These are phyloP conservation scores for Hyaloscypha bicolor DNA, from an alignment of 495 filamentous ascomycete species.

Conservation along the genomic window DNA sequence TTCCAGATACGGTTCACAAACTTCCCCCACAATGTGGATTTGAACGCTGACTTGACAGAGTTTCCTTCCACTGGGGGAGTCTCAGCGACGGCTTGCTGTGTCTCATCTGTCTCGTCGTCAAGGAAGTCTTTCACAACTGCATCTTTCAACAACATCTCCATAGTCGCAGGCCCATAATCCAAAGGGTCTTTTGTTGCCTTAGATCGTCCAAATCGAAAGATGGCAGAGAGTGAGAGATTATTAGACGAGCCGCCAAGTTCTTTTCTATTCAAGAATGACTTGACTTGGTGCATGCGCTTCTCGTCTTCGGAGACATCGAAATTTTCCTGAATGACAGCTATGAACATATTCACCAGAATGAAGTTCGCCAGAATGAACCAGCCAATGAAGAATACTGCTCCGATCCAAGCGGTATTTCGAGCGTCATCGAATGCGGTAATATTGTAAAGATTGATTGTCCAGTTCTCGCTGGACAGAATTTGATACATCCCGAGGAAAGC, in stretches of 20 bases:
- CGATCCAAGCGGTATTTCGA: slow-evolving; percentile 84
- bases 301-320: slow-evolving; percentile 99
- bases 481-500: slow-evolving; percentile 98
- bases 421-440: slow-evolving; percentile 65
- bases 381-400: slow-evolving; percentile 85
- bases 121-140: slow-evolving; percentile 93
- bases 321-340: slow-evolving; percentile 99
- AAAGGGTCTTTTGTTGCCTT: slow-evolving; percentile 74
- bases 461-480: slow-evolving; percentile 95
- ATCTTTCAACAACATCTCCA: slow-evolving; percentile 95
- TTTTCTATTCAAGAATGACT: slow-evolving; percentile 88
- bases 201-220: slow-evolving; percentile 77
- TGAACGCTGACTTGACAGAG: slow-evolving; percentile 49
- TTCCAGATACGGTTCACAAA: slow-evolving; percentile 55
- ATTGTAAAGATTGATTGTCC: slow-evolving; percentile 86
- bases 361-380: slow-evolving; percentile 97
- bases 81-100: slow-evolving; percentile 42
- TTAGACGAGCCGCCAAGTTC: slow-evolving; percentile 69
- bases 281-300: slow-evolving; percentile 94
- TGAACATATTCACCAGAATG: slow-evolving; percentile 99
- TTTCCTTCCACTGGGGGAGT: slow-evolving; percentile 36
- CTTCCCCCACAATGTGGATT: slow-evolving; percentile 61
- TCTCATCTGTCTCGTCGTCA: slow-evolving; percentile 59
- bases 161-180: slow-evolving; percentile 82
- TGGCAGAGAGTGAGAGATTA: slow-evolving; percentile 84